These are phyloP conservation scores for Pseudognaphalium luteoalbum DNA, from an alignment of 129 eudicot species.

Conservation along the genomic window DNA sequence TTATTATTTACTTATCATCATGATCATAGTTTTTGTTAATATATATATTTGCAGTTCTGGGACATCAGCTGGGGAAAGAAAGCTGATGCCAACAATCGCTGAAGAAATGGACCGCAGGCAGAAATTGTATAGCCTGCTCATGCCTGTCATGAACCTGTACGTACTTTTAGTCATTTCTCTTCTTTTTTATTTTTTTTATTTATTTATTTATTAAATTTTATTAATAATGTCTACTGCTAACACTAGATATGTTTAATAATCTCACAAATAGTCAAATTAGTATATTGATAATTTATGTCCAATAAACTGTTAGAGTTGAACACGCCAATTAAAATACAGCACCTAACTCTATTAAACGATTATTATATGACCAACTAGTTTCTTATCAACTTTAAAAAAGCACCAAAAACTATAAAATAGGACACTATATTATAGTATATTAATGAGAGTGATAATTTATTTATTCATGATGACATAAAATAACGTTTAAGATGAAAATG, in stretches of 20 bases:
- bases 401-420: neutral
- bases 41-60: conserved; percentile 62
- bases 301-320: conserved; percentile 3
- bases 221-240: neutral
- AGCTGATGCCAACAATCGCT: conserved; percentile 84
- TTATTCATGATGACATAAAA: neutral
- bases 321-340: neutral
- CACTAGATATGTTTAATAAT: neutral
- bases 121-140: conserved; percentile 70
- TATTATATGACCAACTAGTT: neutral
- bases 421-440: too few relatives aligned
- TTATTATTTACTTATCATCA: too few relatives aligned
- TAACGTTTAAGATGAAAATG: neutral
- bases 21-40: neutral
- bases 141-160: conserved; percentile 85
- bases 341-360: neutral
- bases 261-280: neutral
- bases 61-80: conserved; percentile 92
- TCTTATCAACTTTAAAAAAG: neutral
- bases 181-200: neutral
- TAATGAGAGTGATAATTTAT: too few relatives aligned
- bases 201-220: neutral
- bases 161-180: conserved; percentile 31
- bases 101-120: conserved; percentile 79
- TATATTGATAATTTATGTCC: too few relatives aligned